Evolutionary conservation across 164 flowering plant genomes (phyloP).

Genomic region (Santalum album): DNA sequence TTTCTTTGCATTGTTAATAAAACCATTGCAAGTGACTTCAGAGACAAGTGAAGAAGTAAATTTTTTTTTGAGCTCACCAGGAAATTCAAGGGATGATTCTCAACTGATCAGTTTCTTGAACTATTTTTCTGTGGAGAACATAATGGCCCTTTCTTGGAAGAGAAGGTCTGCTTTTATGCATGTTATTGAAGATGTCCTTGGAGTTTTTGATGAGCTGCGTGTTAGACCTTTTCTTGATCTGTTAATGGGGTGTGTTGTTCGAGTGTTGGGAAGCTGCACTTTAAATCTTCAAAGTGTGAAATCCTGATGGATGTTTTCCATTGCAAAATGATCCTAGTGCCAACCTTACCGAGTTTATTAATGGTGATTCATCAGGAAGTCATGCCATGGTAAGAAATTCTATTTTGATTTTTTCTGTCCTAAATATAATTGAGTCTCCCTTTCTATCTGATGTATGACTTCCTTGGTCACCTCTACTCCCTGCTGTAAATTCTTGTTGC

Average conservation of each 20-base stretch:
- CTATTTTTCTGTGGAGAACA: slow-evolving; percentile 33
- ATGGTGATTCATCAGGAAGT: slow-evolving; percentile 12
- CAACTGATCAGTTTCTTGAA: slow-evolving; percentile 23
- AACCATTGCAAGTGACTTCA: slow-evolving; percentile 38
- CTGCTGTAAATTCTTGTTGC: no score
- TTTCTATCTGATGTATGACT: no score
- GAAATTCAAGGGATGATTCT: slow-evolving; percentile 23
- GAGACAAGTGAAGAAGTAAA: slow-evolving; percentile 15
- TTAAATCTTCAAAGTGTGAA: slow-evolving; percentile 26
- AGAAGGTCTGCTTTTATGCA: slow-evolving; percentile 72
- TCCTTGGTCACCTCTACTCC: no score
- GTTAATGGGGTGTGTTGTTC: slow-evolving; percentile 66
- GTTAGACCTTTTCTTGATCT: slow-evolving; percentile 64
- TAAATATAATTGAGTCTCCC: no score
- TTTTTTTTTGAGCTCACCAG: slow-evolving; percentile 24
- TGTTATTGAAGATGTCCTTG: slow-evolving; percentile 68
- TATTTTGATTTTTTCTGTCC: not conserved
- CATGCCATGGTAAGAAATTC: slow-evolving; percentile 28
- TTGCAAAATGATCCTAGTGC: slow-evolving; percentile 7
- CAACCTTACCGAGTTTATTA: slow-evolving; percentile 4
- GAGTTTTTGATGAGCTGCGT: slow-evolving; percentile 67
- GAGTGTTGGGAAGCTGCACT: slow-evolving; percentile 60
- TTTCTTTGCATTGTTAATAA: slow-evolving; percentile 55
- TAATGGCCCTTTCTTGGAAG: slow-evolving; percentile 57
- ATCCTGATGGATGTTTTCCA: slow-evolving; percentile 12